A percentile compares a stretch with the other conserved stretches of the same genome.
Evolutionary conservation across 139 green algal species (phyloP).

Genomic region (Auxenochlorella pyrenoidosa): DNA sequence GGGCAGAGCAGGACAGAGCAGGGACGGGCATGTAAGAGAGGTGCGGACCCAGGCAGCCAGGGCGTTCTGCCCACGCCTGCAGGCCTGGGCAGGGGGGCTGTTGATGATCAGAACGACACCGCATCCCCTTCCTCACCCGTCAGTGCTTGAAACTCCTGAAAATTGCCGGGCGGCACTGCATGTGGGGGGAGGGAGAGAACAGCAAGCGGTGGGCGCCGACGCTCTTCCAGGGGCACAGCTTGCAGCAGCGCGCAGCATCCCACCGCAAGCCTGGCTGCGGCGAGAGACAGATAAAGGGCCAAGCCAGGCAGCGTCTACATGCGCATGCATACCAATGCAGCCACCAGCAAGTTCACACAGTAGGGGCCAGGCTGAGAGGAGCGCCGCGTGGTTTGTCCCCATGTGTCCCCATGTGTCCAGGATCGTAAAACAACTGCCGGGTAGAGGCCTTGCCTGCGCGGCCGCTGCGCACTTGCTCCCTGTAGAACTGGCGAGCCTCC

Average conservation of each 20-base stretch:
- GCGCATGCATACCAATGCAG: background rate
- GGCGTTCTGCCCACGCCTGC: too few relatives aligned
- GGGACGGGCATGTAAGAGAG: too few relatives aligned
- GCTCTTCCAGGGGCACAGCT: background rate
- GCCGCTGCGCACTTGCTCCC: slow-evolving; percentile 10
- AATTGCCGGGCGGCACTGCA: slow-evolving; percentile 22
- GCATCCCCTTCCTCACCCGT: background rate
- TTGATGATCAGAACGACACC: too few relatives aligned
- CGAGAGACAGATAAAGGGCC: background rate
- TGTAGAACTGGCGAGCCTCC: slow-evolving; percentile 2
- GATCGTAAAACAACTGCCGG: too few relatives aligned
- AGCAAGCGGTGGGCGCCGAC: background rate
- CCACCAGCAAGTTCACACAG: background rate
- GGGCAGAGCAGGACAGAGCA: too few relatives aligned
- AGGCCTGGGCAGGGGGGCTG: too few relatives aligned
- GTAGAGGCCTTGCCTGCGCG: slow-evolving; percentile 7
- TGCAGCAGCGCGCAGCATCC: background rate
- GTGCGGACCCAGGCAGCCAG: background rate
- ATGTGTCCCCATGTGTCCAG: too few relatives aligned
- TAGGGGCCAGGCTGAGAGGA: too few relatives aligned
- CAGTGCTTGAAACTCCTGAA: background rate
- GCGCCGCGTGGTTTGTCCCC: too few relatives aligned
- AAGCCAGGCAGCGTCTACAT: background rate
- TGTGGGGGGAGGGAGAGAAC: too few relatives aligned
- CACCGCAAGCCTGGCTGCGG: background rate